These are phyloP conservation scores for Carallia pectinifolia DNA, from an alignment of 345 rosid genomes.

Conservation along the genomic window DNA sequence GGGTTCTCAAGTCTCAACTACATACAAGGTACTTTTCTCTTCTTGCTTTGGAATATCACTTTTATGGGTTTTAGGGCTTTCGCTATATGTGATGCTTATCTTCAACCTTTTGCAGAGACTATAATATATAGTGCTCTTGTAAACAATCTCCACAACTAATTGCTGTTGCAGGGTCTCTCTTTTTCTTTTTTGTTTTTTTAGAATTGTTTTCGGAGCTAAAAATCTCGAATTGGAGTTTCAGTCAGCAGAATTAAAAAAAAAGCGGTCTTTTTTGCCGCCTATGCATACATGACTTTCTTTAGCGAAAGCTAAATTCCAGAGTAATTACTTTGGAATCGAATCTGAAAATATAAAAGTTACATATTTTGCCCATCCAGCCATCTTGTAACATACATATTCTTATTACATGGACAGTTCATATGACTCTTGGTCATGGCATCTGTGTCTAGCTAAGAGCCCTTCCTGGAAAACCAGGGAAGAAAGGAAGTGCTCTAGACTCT, in stretches of 20 bases:
- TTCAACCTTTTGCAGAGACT: neutral
- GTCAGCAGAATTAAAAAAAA: too few species aligned
- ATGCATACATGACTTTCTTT: neutral
- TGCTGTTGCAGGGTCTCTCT: too few species aligned
- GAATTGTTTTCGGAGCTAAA: too few species aligned
- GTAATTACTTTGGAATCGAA: neutral
- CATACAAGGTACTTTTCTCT: conserved; percentile 1
- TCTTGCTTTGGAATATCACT: neutral
- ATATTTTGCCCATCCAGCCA: neutral
- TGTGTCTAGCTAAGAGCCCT: neutral
- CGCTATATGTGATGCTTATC: conserved; percentile 14
- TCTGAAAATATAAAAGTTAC: conserved; percentile 29
- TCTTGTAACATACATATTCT: neutral
- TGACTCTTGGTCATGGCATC: conserved; percentile 9
- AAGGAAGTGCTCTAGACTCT: neutral
- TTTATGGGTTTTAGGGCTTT: conserved; percentile 1
- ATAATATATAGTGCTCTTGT: neutral
- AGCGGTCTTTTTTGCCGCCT: neutral
- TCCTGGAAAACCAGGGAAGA: neutral
- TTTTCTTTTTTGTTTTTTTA: neutral
- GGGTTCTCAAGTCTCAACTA: neutral
- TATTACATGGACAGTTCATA: conserved; percentile 18
- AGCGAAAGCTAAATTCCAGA: too few species aligned
- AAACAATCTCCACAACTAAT: neutral
- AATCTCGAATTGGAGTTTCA: too few species aligned